phyloP scores from a whole-genome alignment of 2,329 filamentous ascomycete species.

The Nothophaeocryptopus gaeumannii region DNA sequence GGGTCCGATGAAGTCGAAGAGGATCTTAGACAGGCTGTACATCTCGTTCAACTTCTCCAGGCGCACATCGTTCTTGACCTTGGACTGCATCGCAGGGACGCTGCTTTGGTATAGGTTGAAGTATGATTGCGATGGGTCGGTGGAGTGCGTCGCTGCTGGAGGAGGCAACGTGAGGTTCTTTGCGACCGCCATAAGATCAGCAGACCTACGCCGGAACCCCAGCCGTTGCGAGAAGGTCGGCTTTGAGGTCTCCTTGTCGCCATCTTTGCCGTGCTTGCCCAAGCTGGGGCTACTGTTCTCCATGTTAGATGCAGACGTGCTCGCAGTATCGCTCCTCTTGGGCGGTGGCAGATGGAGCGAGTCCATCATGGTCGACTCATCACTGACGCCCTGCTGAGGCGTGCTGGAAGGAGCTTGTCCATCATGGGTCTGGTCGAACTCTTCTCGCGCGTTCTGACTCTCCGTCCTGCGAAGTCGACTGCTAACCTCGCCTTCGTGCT shows the following conservation, averaged over 20 bases:
- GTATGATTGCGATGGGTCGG: constrained; percentile 61
- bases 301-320: constrained; percentile 17
- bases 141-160: constrained; percentile 23
- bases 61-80: constrained; percentile 77
- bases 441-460: constrained; percentile 31
- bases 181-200: constrained; percentile 36
- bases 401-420: constrained; percentile 23
- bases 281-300: constrained; percentile 8
- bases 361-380: constrained; percentile 12
- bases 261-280: constrained; percentile 4
- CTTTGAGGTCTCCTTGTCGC: constrained; percentile 13
- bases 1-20: constrained; percentile 97
- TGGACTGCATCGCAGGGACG: constrained; percentile 49
- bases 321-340: constrained; percentile 22
- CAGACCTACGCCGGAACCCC: constrained; percentile 54
- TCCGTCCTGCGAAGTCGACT: constrained; percentile 30
- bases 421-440: constrained; percentile 34
- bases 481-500: constrained; percentile 27
- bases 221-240: constrained; percentile 45
- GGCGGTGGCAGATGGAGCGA: constrained; percentile 21
- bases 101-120: constrained; percentile 86
- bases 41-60: constrained; percentile 88
- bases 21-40: constrained; percentile 87
- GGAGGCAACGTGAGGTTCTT: constrained; percentile 10
- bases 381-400: constrained; percentile 2